Evolutionary conservation across 129 eudicot species (phyloP).

Genomic region (Flaveria sonorensis): DNA sequence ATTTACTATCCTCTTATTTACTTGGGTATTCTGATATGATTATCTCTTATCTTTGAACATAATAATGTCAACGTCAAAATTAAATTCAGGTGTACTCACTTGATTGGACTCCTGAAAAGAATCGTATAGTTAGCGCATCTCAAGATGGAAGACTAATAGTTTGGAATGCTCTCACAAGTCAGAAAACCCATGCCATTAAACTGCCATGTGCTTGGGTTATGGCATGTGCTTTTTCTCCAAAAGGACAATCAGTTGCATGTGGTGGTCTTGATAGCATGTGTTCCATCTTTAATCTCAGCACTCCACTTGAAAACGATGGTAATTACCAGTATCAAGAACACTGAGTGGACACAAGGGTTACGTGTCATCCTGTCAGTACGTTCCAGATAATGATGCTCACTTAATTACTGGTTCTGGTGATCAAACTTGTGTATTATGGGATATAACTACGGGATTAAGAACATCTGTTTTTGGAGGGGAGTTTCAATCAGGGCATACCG

Average conservation of each 20-base stretch:
- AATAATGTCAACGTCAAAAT: conserved; percentile 6
- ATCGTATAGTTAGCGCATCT: conserved; percentile 94
- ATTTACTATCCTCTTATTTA: background rate
- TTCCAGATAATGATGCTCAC: conserved; percentile 85
- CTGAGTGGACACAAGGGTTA: conserved; percentile 94
- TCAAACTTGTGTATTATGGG: conserved; percentile 90
- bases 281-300: conserved; percentile 76
- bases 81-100: conserved; percentile 77
- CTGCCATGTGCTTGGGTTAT: conserved; percentile 98
- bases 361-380: conserved; percentile 84
- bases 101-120: conserved; percentile 93
- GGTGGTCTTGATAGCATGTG: conserved; percentile 94
- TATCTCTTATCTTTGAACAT: conserved; percentile 1
- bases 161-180: conserved; percentile 98
- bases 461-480: conserved; percentile 96
- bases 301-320: conserved; percentile 75
- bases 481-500: conserved; percentile 92
- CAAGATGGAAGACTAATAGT: conserved; percentile 97
- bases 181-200: conserved; percentile 89
- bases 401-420: conserved; percentile 89
- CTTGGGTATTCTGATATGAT: background rate
- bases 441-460: conserved; percentile 77
- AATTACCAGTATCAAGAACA: conserved; percentile 78
- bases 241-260: conserved; percentile 92
- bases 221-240: conserved; percentile 97